Base-by-base conservation (phyloP, 2,329 filamentous ascomycete genomes). In the Epichloe gansuensis region DNA sequence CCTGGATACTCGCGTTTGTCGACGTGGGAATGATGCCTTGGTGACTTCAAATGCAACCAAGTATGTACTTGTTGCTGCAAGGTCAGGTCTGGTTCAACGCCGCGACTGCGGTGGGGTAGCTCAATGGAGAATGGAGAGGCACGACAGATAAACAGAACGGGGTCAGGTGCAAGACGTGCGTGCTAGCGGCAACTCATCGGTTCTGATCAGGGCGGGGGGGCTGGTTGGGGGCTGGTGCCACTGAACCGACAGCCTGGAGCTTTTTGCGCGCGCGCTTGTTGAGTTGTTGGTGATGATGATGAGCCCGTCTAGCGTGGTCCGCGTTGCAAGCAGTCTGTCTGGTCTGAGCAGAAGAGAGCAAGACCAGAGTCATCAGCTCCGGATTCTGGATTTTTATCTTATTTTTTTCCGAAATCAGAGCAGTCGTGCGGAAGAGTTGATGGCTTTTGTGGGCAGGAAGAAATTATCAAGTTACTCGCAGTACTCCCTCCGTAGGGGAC, bases 81-180 rank as follows among this genome's bases (percentile, higher is more conserved):
- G 48, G 44, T 45, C 53, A 49, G 31, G 28, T 44, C 2, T 13
- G 6, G 42, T 46, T 46, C 54, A 48, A 55, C 51, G 51, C 57
- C 48, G 57, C 54, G 55, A 55, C 52, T 52, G 56, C 56, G 46
- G 57, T 58, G 57, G 57, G 55, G 58, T 60, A 65, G 57, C 60
- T 59, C 45, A 31, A 31, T 17, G 39, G 46, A 35, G 44, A 42
- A 45, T 28, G 46, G 25, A 37, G 46, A 44, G 21, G 59, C 59
- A 59, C 58, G 59, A 39, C 41, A 28, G 48, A 31, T 21, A 21
- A 31, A 49, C 43, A 28, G 11, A 23, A 46, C 60, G 62, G 64
- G 60, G 61, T 65, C 64, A 63, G 61, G 60, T 59, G 62, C 56
- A 55, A 60, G 61, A 25, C 45, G 48, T 37, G 38, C 31, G 31